Evolutionary conservation across 495 filamentous ascomycete species (phyloP).

Genomic region (Tuber umbilicatum): DNA sequence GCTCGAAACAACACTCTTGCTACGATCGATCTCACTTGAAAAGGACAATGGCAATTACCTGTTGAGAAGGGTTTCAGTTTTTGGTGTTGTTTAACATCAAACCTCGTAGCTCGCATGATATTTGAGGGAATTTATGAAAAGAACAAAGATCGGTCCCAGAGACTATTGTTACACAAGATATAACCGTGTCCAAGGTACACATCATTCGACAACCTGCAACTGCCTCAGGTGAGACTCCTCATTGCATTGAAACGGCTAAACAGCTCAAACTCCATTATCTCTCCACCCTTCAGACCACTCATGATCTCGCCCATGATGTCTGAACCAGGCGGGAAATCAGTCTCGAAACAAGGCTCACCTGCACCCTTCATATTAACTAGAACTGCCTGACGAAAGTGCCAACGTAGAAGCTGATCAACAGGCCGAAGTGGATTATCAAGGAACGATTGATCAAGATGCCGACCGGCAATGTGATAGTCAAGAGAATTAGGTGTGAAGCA

Average conservation of each 20-base stretch:
- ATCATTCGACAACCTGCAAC: neutral
- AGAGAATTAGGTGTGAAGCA: slow-evolving; percentile 43
- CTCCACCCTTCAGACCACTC: no score
- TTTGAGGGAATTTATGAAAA: neutral
- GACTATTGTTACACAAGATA: neutral
- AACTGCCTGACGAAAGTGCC: slow-evolving; percentile 5
- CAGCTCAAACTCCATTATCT: neutral
- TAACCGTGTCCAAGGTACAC: neutral
- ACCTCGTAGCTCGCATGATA: neutral
- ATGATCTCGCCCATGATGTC: no score
- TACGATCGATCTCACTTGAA: no score
- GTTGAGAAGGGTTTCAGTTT: no score
- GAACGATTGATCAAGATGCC: slow-evolving; percentile 42
- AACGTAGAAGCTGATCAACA: slow-evolving; percentile 8
- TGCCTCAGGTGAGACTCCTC: neutral
- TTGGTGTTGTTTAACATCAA: neutral
- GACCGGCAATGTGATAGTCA: slow-evolving; percentile 39
- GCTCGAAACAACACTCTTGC: no score
- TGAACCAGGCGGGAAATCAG: neutral
- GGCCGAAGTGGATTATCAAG: slow-evolving; percentile 43
- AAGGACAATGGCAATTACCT: no score
- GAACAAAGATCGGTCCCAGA: neutral
- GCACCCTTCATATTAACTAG: neutral
- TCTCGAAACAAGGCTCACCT: neutral
- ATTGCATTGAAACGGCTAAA: slow-evolving; percentile 12